Percentiles rank a stretch among this genome's conserved stretches.
Conservation (phyloP, 345 rosid genomes). For the Luvunga scandens region DNA sequence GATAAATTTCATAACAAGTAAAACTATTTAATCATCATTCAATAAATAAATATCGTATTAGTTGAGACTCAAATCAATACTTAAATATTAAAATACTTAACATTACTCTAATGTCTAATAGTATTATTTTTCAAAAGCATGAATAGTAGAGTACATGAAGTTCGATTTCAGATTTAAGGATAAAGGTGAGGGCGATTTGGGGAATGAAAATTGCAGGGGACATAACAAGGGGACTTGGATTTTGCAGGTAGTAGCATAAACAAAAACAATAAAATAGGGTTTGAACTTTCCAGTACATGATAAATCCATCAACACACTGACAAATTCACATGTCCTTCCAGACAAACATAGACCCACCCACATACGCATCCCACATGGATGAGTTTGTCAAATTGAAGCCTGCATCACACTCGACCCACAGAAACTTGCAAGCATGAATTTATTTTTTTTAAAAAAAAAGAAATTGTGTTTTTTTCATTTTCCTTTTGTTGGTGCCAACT, state of each 20-base stretch:
- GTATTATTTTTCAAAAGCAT: too few species aligned
- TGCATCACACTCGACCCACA: slow-evolving; percentile 37
- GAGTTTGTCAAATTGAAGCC: slow-evolving; percentile 28
- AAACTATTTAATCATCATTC: too few species aligned
- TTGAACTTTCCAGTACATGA: neutral
- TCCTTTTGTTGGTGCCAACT: slow-evolving; percentile 19
- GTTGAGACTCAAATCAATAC: too few species aligned
- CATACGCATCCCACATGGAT: slow-evolving; percentile 60
- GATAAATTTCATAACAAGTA: too few species aligned
- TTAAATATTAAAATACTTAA: too few species aligned
- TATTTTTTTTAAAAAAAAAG: neutral
- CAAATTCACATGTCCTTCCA: slow-evolving; percentile 61
- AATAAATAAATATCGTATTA: too few species aligned
- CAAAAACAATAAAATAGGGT: too few species aligned
- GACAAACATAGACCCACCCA: slow-evolving; percentile 63
- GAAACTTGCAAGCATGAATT: slow-evolving; percentile 5
- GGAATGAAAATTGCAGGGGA: neutral
- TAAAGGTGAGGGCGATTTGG: neutral
- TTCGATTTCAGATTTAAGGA: neutral
- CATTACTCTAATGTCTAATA: too few species aligned
- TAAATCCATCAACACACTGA: slow-evolving; percentile 22
- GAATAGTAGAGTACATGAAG: neutral
- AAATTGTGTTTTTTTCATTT: neutral
- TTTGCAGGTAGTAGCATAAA: neutral
- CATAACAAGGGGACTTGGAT: neutral